Conservation (phyloP, 2,329 filamentous ascomycete species). For the Trichoderma semiorbis region DNA sequence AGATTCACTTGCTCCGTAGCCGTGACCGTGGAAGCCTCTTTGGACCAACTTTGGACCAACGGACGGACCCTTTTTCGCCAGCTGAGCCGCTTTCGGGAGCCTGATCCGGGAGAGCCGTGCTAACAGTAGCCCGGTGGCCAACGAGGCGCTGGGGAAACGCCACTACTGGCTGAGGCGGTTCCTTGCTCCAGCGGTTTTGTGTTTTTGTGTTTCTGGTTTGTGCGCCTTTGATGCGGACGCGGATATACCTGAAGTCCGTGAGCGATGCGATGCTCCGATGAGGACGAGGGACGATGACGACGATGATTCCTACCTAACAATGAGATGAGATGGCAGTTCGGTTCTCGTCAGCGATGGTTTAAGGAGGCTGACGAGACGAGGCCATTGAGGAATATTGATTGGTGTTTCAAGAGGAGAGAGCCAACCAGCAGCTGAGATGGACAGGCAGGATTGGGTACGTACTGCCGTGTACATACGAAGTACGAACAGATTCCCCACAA, state of each 20-base stretch:
- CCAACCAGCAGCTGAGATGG: background rate
- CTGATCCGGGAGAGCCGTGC: constrained; percentile 11
- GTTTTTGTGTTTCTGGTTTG: background rate
- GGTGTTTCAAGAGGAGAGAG: background rate
- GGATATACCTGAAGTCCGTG: background rate
- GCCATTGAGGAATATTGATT: background rate
- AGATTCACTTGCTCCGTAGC: background rate
- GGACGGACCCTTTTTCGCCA: background rate
- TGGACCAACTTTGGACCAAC: background rate
- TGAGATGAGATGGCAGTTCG: background rate
- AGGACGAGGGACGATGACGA: background rate
- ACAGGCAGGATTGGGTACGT: background rate
- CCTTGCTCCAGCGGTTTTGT: background rate
- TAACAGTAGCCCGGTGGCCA: background rate
- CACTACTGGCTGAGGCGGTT: background rate
- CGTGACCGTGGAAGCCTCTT: background rate
- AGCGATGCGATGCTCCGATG: background rate
- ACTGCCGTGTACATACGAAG: background rate
- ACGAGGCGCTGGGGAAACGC: background rate
- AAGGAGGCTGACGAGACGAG: constrained; percentile 1
- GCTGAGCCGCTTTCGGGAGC: constrained; percentile 17
- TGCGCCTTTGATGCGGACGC: background rate
- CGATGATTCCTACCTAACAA: background rate
- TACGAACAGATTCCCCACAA: background rate
- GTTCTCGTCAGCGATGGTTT: background rate